Evolutionary conservation across 1,284 basidiomycete species (phyloP), one percentile per base, ranked within the genome.

Genomic region (Irpex sp.): DNA sequence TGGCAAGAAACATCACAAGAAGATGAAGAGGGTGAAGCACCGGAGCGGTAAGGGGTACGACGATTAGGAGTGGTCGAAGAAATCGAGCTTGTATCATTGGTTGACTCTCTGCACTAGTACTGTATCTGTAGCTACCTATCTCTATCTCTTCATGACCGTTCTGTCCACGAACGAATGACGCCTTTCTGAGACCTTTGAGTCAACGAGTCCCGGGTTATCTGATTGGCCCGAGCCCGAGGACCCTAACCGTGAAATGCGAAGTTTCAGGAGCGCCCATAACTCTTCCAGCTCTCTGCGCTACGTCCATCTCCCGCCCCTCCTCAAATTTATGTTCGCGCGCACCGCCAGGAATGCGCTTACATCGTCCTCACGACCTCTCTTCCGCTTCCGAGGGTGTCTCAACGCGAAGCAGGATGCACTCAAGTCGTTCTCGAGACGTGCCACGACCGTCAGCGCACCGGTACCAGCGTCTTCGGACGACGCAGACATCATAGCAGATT

Each of bases 1-100:
- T 8, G 83, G 84, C 19, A 98, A 97, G 80, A 96, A 94, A 73
- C 89, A 91, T 69, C 92, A 93, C 79, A 98, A 96, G 78, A 91
- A 88, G 69, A 77, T 83, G 77, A 87, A 93, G 81, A 79, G 88
- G 60, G 84, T 83, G 60, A 98, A 98, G 77, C 89, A 94, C 75
- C 79, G 95, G 66, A 94, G 91, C 69, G 95, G 95, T 28, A 88
- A 85, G 69, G 95, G 95, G 35, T 97, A 97, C 69, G 95, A 96
- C 21, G 39, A 45, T 18, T 51, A 51, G n/a, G 48, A 51, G n/a
- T 51, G 9, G 21, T 3, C 3, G 42, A 16, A 19, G 48, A 51
- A 23, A 23, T 51, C 39, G 14, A 51, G 10, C 48, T 51, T 51
- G 48, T 51, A 51, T 51, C 21, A 18, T 23, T 51, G 28, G n/a